Evolutionary conservation across 1,284 basidiomycete species (phyloP), one percentile per base, ranked within the genome.

Genomic region (Porodaedalea pini): DNA sequence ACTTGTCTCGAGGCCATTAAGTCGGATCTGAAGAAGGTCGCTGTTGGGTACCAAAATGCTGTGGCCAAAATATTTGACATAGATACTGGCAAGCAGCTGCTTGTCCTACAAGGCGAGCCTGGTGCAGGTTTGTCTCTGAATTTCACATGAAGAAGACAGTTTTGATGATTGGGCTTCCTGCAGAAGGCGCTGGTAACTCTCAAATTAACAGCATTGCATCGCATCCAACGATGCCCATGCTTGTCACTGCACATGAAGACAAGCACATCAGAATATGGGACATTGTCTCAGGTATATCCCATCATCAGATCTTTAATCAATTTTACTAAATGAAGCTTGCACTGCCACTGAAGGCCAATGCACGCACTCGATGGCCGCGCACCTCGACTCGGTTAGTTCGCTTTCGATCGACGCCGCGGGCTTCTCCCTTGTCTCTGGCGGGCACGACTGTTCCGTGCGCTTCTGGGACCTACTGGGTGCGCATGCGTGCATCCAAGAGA

Each of bases 401-500:
- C 73, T 99, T 31, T 90, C 92, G 39, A 86, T 98, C 60, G 93
- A 96, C 61, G 84, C 92, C 0, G 78, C 91, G 2, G 92, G 91
- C 40, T 83, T 95, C 70, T 88, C 88, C 8, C 82, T 98, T 41
- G 88, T 94, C 2, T 94, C 94, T 1, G 92, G 90, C 39, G 90
- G 91, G 50, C 92, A 97, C 67, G 96, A 99, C 70, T 94, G 94
- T 69, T 94, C 92, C 17, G 78, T 94, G 44, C 88, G 96, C 21
- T 90, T 98, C 74, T 99, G 96, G 97, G 92, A 98, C 71, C 75
- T 98, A 56, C 80, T 92, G n/a, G 88, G 84, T 57, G 79, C 84
- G 52, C 79, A 82, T 50, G 80, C 82, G 50, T 97, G 94, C 69
- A 76, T 94, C 29, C 96, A 98, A 69, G 97, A 99, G 71, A 83